Conservation (phyloP, 768 basidiomycete species). For the Xerocomellus amylosporus region DNA sequence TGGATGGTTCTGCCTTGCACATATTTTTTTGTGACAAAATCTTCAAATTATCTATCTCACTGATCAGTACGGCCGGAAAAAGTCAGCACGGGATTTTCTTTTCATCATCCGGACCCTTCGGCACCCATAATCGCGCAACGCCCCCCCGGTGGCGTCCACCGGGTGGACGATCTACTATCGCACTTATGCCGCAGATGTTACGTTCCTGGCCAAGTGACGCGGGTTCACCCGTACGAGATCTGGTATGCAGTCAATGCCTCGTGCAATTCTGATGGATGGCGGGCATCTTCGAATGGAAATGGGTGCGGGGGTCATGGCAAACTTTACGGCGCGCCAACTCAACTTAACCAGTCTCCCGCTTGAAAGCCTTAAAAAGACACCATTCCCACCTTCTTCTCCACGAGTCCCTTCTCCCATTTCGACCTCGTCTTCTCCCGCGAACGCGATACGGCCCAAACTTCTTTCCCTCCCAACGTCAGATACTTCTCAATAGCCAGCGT, state of each 20-base stretch:
- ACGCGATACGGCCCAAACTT: background rate
- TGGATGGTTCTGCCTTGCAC: background rate
- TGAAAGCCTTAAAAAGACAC: conserved; percentile 7
- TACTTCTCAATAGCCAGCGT: background rate
- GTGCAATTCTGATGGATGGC: conserved; percentile 24
- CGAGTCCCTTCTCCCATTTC: background rate
- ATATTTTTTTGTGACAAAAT: too few relatives aligned
- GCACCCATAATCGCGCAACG: background rate
- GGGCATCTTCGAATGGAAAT: conserved; percentile 18
- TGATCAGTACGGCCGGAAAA: conserved; percentile 1
- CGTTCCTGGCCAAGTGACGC: conserved; percentile 1
- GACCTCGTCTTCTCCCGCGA: background rate
- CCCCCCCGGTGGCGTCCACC: background rate
- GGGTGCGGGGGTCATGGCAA: conserved; percentile 10
- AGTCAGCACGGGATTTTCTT: background rate
- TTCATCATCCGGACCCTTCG: background rate
- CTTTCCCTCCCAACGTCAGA: background rate
- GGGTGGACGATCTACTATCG: background rate
- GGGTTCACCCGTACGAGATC: conserved; percentile 2
- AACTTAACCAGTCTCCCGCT: background rate
- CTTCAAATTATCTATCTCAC: conserved; percentile 1
- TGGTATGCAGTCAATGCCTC: conserved; percentile 20
- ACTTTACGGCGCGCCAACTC: conserved; percentile 16
- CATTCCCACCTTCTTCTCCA: background rate
- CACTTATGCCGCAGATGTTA: conserved; percentile 5